Conservation (phyloP, 2,329 filamentous ascomycete species). For the Cladosporium sp. region DNA sequence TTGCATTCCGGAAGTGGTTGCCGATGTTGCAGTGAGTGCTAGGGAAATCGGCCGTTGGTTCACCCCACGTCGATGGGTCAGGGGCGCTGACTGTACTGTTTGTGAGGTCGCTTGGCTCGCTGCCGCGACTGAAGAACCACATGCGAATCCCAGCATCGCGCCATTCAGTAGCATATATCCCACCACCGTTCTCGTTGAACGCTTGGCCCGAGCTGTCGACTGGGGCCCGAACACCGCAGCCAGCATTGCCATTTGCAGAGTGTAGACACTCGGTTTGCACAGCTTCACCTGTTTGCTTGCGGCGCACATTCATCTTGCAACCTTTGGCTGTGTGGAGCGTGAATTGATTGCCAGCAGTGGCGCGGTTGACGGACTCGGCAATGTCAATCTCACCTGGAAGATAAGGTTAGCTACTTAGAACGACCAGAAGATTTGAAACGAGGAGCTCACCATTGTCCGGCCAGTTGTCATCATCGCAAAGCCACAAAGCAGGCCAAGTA, state of each 20-base stretch:
- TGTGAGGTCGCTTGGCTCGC: slow-evolving; percentile 37
- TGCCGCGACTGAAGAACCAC: slow-evolving; percentile 31
- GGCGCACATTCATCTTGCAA: slow-evolving; percentile 30
- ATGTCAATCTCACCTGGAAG: slow-evolving; percentile 28
- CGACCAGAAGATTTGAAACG: background rate
- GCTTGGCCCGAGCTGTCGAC: slow-evolving; percentile 27
- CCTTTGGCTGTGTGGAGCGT: slow-evolving; percentile 29
- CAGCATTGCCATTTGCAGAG: slow-evolving; percentile 25
- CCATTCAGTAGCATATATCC: slow-evolving; percentile 32
- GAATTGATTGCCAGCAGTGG: slow-evolving; percentile 21
- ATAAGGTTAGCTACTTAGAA: background rate
- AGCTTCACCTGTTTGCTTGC: slow-evolving; percentile 28
- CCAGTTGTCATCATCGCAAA: slow-evolving; percentile 41
- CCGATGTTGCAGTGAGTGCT: slow-evolving; percentile 33
- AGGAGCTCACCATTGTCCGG: slow-evolving; percentile 19
- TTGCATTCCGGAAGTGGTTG: slow-evolving; percentile 33
- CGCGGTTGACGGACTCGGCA: slow-evolving; percentile 32
- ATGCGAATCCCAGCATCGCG: slow-evolving; percentile 27
- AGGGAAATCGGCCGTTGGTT: slow-evolving; percentile 60
- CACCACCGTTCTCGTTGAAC: slow-evolving; percentile 30
- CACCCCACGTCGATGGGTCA: slow-evolving; percentile 60
- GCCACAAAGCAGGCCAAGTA: slow-evolving; percentile 39
- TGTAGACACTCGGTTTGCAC: slow-evolving; percentile 25
- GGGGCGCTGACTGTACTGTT: slow-evolving; percentile 34
- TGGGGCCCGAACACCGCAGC: slow-evolving; percentile 26